These are phyloP conservation scores for Lactifluus hygrophoroides DNA, from an alignment of 768 basidiomycete species.

Conservation along the genomic window DNA sequence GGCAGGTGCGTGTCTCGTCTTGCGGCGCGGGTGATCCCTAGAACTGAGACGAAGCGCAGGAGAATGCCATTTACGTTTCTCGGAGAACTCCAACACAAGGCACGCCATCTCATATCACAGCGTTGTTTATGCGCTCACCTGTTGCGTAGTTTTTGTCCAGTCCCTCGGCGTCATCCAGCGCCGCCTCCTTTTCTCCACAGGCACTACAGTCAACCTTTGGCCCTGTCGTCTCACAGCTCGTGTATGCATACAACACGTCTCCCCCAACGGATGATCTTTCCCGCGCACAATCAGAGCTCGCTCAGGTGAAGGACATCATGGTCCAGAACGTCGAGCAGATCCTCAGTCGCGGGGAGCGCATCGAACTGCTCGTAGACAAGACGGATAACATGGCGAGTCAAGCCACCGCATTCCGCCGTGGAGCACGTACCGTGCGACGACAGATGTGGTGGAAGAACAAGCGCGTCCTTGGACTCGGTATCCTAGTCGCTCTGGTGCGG, in stretches of 20 bases:
- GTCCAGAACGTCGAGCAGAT: slow-evolving; percentile 98
- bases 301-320: slow-evolving; percentile 94
- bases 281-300: slow-evolving; percentile 82
- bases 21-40: neutral
- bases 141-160: slow-evolving; percentile 46
- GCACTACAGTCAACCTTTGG: slow-evolving; percentile 66
- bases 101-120: slow-evolving; percentile 20
- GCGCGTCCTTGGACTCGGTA: slow-evolving; percentile 56
- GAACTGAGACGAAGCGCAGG: slow-evolving; percentile 30
- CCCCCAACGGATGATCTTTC: slow-evolving; percentile 85
- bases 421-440: slow-evolving; percentile 71
- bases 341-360: slow-evolving; percentile 86
- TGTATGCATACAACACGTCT: slow-evolving; percentile 83
- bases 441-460: slow-evolving; percentile 89
- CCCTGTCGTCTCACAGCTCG: slow-evolving; percentile 58
- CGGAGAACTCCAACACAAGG: slow-evolving; percentile 75
- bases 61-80: slow-evolving; percentile 94
- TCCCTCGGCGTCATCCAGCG: slow-evolving; percentile 54
- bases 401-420: slow-evolving; percentile 86
- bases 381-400: slow-evolving; percentile 93
- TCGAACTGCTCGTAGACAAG: slow-evolving; percentile 94
- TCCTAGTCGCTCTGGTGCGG: slow-evolving; percentile 64
- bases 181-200: slow-evolving; percentile 38
- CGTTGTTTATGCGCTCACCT: neutral
- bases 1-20: slow-evolving; percentile 56